Evolutionary conservation across 129 eudicot genomes (phyloP).

Genomic region (Saposhnikovia divaricata): DNA sequence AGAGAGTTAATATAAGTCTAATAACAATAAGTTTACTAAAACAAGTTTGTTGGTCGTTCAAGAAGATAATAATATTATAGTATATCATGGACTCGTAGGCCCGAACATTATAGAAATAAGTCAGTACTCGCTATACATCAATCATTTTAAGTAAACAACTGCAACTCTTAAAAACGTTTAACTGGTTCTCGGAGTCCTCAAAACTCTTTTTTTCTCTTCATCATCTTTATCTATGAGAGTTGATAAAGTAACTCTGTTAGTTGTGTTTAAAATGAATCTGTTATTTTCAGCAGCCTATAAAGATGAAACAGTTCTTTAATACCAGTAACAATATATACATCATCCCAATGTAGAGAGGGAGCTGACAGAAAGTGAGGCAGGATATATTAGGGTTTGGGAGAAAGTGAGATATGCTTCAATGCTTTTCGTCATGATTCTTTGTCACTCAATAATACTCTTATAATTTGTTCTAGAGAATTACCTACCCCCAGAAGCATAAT

Average conservation of each 20-base stretch:
- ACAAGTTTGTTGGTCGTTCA: not conserved
- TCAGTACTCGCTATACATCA: not conserved
- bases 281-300: not conserved
- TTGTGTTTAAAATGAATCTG: not conserved
- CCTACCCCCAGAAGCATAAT: not conserved
- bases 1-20: not conserved
- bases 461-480: not conserved
- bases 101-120: not conserved
- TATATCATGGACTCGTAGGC: not conserved
- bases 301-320: not conserved
- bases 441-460: not conserved
- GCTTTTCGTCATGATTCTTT: not conserved
- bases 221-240: not conserved
- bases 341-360: not conserved
- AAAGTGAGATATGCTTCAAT: not conserved
- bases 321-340: not conserved
- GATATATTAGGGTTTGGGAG: not conserved
- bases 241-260: not conserved
- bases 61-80: not conserved
- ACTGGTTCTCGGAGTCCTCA: not conserved
- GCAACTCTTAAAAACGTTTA: not conserved
- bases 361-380: not conserved
- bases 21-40: not conserved
- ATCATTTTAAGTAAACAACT: not conserved
- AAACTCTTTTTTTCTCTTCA: not conserved